These are phyloP conservation scores for Erysimum pusillum DNA, from an alignment of 441 rosid species.

Conservation along the genomic window DNA sequence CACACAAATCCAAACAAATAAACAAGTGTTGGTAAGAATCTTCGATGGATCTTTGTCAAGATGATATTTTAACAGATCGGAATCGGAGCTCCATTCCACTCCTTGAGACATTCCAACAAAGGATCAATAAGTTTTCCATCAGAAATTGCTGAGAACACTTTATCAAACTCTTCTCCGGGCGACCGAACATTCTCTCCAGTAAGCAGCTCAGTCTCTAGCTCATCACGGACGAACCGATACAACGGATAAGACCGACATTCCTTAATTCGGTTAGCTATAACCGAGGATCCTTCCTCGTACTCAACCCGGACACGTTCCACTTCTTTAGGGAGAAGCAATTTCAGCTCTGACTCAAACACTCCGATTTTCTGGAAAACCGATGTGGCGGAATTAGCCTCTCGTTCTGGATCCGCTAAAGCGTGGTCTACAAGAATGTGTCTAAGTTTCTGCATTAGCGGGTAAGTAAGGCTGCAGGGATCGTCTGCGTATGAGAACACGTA, in stretches of 20 bases:
- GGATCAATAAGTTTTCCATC: constrained; percentile 62
- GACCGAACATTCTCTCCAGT: constrained; percentile 61
- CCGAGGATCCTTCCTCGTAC: constrained; percentile 48
- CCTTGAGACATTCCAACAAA: constrained; percentile 57
- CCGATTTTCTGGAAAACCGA: constrained; percentile 56
- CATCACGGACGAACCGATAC: constrained; percentile 54
- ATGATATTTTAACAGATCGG: constrained; percentile 47
- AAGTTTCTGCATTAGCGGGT: constrained; percentile 65
- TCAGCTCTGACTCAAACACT: constrained; percentile 60
- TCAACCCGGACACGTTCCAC: constrained; percentile 50
- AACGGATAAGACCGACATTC: constrained; percentile 66
- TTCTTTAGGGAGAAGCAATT: constrained; percentile 51
- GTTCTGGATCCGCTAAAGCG: constrained; percentile 51
- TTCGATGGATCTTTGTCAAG: background rate
- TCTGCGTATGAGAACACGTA: constrained; percentile 57
- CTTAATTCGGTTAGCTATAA: constrained; percentile 54
- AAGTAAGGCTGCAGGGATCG: constrained; percentile 58
- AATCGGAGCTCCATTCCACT: constrained; percentile 63
- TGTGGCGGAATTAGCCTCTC: constrained; percentile 38
- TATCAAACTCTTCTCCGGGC: constrained; percentile 63
- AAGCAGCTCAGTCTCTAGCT: constrained; percentile 49
- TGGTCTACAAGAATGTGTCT: constrained; percentile 62
- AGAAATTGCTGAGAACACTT: constrained; percentile 57
- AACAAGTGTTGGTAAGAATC: background rate
- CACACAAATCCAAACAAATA: background rate